A percentile compares a stretch with the other conserved stretches of the same genome.
Conservation (phyloP, 306 rosid species). For the barrel medic (Medicago truncatula) region MtrunA17r5.0-ANR NC_053046.1:497501-498000, state of each 20-base stretch:
- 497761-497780: conserved; percentile 54
- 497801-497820: conserved; percentile 13
- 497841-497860: background rate
- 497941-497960: background rate
- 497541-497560: too few relatives aligned
- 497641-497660: background rate
- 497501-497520: background rate
- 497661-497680: conserved; percentile 39
- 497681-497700: conserved; percentile 4
- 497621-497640: too few relatives aligned
- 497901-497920: background rate
- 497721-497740: conserved; percentile 40
- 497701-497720: conserved; percentile 16
- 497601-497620: too few relatives aligned
- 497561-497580: too few relatives aligned
- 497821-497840: background rate
- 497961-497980: conserved; percentile 35
- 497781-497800: conserved; percentile 47
- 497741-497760: conserved; percentile 37
- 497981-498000: conserved; percentile 30
- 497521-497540: too few relatives aligned
- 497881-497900: background rate
- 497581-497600: too few relatives aligned
- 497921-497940: background rate
- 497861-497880: background rate